Base-by-base conservation (phyloP, 2,329 filamentous ascomycete species). In the Ophiostoma novo-ulmi region DNA sequence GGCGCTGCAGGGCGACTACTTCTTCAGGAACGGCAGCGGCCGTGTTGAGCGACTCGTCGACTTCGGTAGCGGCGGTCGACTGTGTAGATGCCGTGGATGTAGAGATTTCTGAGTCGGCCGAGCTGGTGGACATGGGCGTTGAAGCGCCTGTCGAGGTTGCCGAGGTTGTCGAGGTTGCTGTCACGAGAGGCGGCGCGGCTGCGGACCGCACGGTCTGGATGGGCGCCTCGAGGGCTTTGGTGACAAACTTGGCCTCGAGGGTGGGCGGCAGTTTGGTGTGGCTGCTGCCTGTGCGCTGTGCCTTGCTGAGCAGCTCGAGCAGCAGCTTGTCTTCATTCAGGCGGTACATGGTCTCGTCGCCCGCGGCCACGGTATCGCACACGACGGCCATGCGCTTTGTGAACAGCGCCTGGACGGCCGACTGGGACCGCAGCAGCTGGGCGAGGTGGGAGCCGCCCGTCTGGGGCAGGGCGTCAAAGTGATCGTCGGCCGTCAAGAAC, bases 241-340 rank as follows among this genome's bases (percentile, higher is more conserved):
- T 86, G 10, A 99, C 88, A 75, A 97, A 96, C 61, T 87, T 89
- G 66, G 95, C 91, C 77, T 97, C 94, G 84, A 99, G 86, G 75
- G 90, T 97, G 7, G 82, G 80, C 1, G 95, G 93, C 11, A 98
- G 80, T 0, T 88, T 87, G 5, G 44, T 39, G 22, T 31, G 44
- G 0, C 80, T 81, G n/a, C 84, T 83, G 22, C 65, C 65, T 84
- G 96, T 90, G 5, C 83, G 83, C 72, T 84, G 83, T 5, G 93
- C 93, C 79, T 97, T 98, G 22, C 79, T 77, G 7, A 94, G 73
- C 0, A 98, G 77, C 70, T 89, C 84, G 1, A 79, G 77, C 7
- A 90, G 76, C 0, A 97, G 84, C 77, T 93, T 97, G 14, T 83
- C 81, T 76, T 91, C 85, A 75, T 85, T 95, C 35, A 97, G 81